Evolutionary conservation across 78 protist species (phyloP), one percentile per base, ranked within the genome.

Genomic region (Dictyostelium intermedium): DNA sequence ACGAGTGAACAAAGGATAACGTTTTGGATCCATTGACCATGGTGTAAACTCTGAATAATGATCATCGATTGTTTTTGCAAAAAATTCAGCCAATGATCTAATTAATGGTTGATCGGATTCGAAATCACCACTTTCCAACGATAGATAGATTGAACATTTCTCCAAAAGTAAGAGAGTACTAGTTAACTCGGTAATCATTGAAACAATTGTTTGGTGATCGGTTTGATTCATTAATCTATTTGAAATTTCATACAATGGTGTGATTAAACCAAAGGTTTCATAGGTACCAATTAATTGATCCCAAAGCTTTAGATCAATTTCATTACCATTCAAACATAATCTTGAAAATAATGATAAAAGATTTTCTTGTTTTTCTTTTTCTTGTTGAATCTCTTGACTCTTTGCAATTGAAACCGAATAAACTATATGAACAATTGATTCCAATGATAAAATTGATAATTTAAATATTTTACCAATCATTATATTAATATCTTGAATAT

Each of bases 41-140:
- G 95, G 95, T 25, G 89, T 92, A 34, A 83, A 92, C 30, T 92
- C 95, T 25, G 82, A 56, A 56, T 92, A 92, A 56, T 92, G 95
- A 56, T 92, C 95, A 30, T 92, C 95, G 1, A 92, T 83, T 11
- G 95, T 92, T 63, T 92, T 85, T 23, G 95, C 95, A 80, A 84
- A 92, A 35, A 72, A 92, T 83, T 92, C 95, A 16, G 95, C 95
- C 39, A 92, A 47, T 8, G 81, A 23, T 45, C 95, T 61, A 91
- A 91, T 83, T 34, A 92, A 8, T n/a, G 45, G 27, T 41, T 77
- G 50, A 43, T 77, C 82, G 1, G n/a, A 39, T 43, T 77, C 82
- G 0, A 25, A 5, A 18, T 77, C 60, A 5, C 20, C 47, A 18
- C 30, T 23, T 39, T 77, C 91, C 4, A 77, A 34, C 7, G 78